A percentile compares a stretch with the other conserved stretches of the same genome.
Conservation (phyloP, 352 stramenopile species). For the Globisporangium echinulatum region DNA sequence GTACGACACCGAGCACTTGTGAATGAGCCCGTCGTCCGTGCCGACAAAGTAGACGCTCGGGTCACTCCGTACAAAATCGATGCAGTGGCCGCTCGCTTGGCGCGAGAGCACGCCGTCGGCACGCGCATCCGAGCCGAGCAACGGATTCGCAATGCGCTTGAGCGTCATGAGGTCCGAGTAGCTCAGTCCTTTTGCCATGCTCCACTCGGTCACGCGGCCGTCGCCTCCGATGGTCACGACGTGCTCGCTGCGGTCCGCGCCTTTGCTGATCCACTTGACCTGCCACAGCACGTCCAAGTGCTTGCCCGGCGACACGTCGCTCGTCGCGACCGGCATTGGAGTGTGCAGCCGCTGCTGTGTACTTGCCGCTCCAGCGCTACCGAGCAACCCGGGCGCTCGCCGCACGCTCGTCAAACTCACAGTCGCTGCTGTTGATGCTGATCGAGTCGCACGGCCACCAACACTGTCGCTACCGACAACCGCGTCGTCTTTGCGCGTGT, state of each 20-base stretch:
- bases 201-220: conserved; percentile 90
- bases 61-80: conserved; percentile 84
- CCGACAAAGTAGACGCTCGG: conserved; percentile 85
- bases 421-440: too few relatives aligned
- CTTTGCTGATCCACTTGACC: conserved; percentile 89
- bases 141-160: conserved; percentile 73
- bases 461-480: neutral
- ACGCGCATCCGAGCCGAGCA: conserved; percentile 54
- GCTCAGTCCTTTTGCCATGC: conserved; percentile 88
- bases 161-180: conserved; percentile 89
- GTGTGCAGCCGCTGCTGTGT: conserved; percentile 9
- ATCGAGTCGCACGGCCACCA: neutral
- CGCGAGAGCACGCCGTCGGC: conserved; percentile 85
- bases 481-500: conserved; percentile 71
- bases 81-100: conserved; percentile 78
- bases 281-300: conserved; percentile 91
- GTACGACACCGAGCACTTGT: conserved; percentile 92
- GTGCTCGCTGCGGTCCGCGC: conserved; percentile 71
- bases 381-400: conserved; percentile 2
- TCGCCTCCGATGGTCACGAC: conserved; percentile 90
- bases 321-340: conserved; percentile 47
- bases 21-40: conserved; percentile 88
- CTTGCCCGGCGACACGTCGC: conserved; percentile 50
- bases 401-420: neutral
- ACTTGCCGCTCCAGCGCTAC: neutral